A percentile compares a stretch with the other conserved stretches of the same genome.
These are phyloP conservation scores for Afroboletus lepidellus DNA, from an alignment of 1,284 basidiomycete genomes.

Conservation along the genomic window DNA sequence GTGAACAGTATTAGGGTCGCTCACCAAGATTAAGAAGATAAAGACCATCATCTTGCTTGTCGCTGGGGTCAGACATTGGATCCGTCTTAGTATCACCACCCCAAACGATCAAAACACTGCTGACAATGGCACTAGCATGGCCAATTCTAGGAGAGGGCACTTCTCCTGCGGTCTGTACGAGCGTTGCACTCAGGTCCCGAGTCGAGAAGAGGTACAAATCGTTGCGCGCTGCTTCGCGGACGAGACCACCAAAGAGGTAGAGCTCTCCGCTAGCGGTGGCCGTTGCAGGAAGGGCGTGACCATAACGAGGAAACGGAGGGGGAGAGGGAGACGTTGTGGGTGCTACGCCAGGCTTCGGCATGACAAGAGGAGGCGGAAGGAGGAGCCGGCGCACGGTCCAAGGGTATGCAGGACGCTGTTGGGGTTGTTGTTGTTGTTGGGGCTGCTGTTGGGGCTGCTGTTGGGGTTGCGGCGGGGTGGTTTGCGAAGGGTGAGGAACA, in stretches of 20 bases:
- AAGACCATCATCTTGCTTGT: conserved; percentile 89
- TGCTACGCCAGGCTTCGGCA: conserved; percentile 59
- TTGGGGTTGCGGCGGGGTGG: conserved; percentile 27
- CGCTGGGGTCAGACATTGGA: conserved; percentile 61
- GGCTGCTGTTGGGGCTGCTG: conserved; percentile 17
- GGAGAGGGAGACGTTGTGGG: conserved; percentile 65
- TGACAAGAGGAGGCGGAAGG: conserved; percentile 61
- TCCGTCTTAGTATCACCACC: conserved; percentile 93
- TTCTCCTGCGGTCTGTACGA: conserved; percentile 88
- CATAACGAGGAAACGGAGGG: conserved; percentile 95
- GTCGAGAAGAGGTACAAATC: conserved; percentile 92
- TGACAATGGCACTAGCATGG: conserved; percentile 93
- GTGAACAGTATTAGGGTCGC: conserved; percentile 30
- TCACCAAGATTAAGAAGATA: conserved; percentile 94
- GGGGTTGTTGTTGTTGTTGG: conserved; percentile 25
- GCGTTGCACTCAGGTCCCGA: conserved; percentile 72
- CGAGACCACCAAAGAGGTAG: conserved; percentile 96
- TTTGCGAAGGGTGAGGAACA: conserved; percentile 25
- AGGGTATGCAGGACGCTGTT: conserved; percentile 68
- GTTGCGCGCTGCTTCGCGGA: conserved; percentile 88
- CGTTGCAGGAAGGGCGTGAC: conserved; percentile 89
- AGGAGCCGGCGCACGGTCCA: conserved; percentile 73
- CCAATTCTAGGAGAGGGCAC: conserved; percentile 90
- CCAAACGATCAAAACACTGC: conserved; percentile 96
- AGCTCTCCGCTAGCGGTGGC: conserved; percentile 85